Conservation (phyloP, 345 rosid species). For the Cardamine resedifolia region DNA sequence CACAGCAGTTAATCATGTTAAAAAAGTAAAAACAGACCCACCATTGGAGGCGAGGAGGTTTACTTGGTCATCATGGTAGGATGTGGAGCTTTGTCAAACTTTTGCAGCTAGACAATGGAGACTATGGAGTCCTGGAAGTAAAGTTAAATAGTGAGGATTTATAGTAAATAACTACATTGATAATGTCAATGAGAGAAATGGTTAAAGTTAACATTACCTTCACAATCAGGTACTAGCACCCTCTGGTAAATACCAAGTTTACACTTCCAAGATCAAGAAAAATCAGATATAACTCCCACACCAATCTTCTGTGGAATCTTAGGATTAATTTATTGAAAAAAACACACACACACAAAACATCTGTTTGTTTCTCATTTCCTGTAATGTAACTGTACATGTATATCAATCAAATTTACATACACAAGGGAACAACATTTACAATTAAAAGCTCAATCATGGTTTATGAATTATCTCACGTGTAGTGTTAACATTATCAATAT, state of each 20-base stretch:
- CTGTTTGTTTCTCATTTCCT: background rate
- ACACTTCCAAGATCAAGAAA: background rate
- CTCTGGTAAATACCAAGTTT: background rate
- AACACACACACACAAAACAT: background rate
- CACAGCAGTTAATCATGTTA: background rate
- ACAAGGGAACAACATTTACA: conserved; percentile 21
- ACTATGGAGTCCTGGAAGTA: conserved; percentile 50
- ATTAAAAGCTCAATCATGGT: background rate
- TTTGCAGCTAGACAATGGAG: conserved; percentile 47
- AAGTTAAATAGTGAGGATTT: background rate
- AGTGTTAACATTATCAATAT: conserved; percentile 12
- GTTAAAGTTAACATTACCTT: background rate
- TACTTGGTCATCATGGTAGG: conserved; percentile 23
- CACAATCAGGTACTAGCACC: background rate
- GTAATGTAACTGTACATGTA: conserved; percentile 23
- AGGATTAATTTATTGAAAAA: background rate
- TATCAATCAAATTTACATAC: conserved; percentile 14
- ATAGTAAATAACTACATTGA: background rate
- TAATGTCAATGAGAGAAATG: background rate
- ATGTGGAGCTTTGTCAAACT: conserved; percentile 59
- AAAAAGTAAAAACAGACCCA: background rate
- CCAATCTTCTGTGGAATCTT: background rate
- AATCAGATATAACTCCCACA: background rate
- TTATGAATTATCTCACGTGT: background rate
- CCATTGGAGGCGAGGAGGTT: background rate